Conservation (phyloP, 495 filamentous ascomycete genomes). For the Staphylotrichum tortipilum region DNA sequence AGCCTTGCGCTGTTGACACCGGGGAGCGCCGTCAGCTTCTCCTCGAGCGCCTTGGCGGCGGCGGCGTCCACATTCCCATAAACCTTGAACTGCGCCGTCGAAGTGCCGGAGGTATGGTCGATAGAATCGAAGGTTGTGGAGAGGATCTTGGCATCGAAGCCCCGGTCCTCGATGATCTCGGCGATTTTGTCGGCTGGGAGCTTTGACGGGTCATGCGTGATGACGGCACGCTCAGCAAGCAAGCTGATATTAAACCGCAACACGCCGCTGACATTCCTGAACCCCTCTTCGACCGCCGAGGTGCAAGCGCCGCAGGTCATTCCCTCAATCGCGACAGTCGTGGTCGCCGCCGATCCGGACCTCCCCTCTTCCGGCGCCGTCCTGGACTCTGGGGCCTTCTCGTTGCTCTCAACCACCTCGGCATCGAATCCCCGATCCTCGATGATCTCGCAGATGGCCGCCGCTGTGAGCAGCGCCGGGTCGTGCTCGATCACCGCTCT, state of each 20-base stretch:
- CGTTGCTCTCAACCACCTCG: conserved; percentile 52
- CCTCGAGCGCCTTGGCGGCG: conserved; percentile 63
- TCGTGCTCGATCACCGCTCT: conserved; percentile 86
- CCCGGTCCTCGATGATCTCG: conserved; percentile 85
- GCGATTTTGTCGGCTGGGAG: conserved; percentile 64
- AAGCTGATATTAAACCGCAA: conserved; percentile 89
- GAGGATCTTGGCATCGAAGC: conserved; percentile 82
- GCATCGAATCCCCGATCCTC: conserved; percentile 92
- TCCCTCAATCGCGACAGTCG: conserved; percentile 83
- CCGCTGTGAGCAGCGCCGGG: conserved; percentile 53
- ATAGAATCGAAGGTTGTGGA: conserved; percentile 44
- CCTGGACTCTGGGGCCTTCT: conserved; percentile 25
- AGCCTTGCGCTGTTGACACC: conserved; percentile 70
- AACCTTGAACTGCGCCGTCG: conserved; percentile 66
- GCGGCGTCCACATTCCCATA: conserved; percentile 67
- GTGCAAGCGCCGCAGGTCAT: conserved; percentile 98
- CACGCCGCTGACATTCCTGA: conserved; percentile 65
- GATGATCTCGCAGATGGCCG: conserved; percentile 67
- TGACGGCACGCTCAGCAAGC: conserved; percentile 82
- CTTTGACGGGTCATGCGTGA: conserved; percentile 66
- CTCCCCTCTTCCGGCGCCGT: conserved; percentile 22
- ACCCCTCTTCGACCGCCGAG: conserved; percentile 75
- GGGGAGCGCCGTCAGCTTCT: conserved; percentile 51
- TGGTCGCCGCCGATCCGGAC: conserved; percentile 44
- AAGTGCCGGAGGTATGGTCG: conserved; percentile 39